Conservation (phyloP, 2,329 filamentous ascomycete genomes). For the Cercospora brassicicola region DNA sequence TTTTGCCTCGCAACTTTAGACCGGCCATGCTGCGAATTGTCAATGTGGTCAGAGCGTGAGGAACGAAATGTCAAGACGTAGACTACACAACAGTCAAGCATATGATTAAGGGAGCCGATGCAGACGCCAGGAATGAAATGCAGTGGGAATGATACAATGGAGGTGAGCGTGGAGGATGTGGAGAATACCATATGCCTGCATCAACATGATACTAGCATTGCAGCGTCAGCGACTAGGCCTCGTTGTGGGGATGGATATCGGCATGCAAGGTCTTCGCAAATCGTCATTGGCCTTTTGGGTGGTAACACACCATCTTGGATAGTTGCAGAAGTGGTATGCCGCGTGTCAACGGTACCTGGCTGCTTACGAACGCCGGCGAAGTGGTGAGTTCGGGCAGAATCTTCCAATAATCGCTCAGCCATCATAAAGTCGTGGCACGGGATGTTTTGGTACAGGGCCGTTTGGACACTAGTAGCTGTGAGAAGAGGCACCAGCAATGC, state of each 20-base stretch:
- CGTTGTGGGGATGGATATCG: background rate
- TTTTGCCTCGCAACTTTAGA: constrained; percentile 19
- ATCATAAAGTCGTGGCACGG: background rate
- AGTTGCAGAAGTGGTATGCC: background rate
- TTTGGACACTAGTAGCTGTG: background rate
- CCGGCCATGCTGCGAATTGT: background rate
- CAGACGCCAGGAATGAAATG: background rate
- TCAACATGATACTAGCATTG: background rate
- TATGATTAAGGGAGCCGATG: background rate
- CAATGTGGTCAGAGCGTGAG: background rate
- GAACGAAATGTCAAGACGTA: background rate
- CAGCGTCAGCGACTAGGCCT: background rate
- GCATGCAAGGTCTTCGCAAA: background rate
- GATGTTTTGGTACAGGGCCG: background rate
- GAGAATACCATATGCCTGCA: background rate
- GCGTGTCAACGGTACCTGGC: background rate
- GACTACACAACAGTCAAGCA: background rate
- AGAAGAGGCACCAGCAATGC: background rate
- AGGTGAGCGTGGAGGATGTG: background rate
- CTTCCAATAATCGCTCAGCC: background rate
- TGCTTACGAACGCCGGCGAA: background rate
- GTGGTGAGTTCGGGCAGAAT: background rate
- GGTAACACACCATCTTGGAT: background rate
- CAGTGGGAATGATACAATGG: background rate
- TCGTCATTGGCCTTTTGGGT: background rate